These are phyloP conservation scores for Psilocybe tampanensis DNA, from an alignment of 768 basidiomycete species.

Conservation along the genomic window DNA sequence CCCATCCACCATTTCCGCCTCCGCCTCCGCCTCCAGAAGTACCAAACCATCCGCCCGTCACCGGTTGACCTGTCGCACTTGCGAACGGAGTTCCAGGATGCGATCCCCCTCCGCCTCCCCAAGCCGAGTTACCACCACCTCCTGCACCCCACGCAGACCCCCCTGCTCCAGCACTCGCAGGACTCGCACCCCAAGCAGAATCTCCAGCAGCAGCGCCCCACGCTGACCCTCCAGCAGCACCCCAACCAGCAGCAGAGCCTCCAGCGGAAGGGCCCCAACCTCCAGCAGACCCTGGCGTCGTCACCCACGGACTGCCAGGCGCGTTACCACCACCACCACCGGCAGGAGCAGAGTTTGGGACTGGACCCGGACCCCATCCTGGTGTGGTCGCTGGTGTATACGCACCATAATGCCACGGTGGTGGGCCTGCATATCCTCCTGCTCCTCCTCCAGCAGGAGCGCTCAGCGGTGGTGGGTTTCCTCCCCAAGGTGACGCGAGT, in stretches of 20 bases:
- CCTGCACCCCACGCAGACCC: not conserved
- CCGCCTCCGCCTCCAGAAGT: constrained; percentile 12
- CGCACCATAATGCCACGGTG: constrained; percentile 7
- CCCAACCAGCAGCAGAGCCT: too few species aligned
- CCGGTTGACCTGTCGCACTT: constrained; percentile 20
- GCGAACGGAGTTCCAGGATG: constrained; percentile 18
- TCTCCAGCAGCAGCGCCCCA: not conserved
- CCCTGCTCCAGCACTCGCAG: not conserved
- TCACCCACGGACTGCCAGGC: too few species aligned
- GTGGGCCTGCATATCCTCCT: not conserved
- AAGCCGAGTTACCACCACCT: not conserved
- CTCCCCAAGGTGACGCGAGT: constrained; percentile 9
- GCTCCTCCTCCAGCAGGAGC: not conserved
- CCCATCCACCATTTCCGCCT: not conserved
- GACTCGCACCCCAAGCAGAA: constrained; percentile 16
- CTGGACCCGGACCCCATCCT: constrained; percentile 3
- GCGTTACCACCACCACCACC: too few species aligned
- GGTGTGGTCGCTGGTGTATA: constrained; percentile 10
- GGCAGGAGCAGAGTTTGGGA: not conserved
- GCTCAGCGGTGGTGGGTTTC: constrained; percentile 4
- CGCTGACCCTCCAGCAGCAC: too few species aligned
- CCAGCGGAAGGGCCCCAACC: too few species aligned
- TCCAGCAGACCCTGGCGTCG: too few species aligned
- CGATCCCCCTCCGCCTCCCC: not conserved
- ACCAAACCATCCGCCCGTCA: constrained; percentile 22